These are phyloP conservation scores for Phytophthora melonis DNA, from an alignment of 352 stramenopile genomes.

Conservation along the genomic window DNA sequence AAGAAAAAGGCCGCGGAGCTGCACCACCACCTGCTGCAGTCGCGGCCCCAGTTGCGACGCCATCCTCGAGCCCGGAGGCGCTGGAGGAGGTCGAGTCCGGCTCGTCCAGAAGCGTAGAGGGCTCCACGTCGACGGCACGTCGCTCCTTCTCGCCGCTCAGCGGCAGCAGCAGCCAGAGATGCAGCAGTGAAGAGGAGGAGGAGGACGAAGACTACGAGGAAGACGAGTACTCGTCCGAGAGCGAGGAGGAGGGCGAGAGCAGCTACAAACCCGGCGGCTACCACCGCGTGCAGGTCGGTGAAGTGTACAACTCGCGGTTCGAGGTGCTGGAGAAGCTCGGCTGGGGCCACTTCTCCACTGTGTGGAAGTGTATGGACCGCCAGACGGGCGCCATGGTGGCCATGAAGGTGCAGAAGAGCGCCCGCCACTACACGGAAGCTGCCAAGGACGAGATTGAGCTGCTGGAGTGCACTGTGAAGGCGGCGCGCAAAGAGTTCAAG, in stretches of 20 bases:
- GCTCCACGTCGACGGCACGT: constrained; percentile 37
- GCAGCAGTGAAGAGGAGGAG: constrained; percentile 34
- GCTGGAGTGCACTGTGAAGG: constrained; percentile 91
- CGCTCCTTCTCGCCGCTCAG: constrained; percentile 48
- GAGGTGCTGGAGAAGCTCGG: constrained; percentile 98
- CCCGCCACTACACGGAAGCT: constrained; percentile 98
- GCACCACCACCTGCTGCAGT: constrained; percentile 14
- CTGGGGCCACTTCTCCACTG: constrained; percentile 99
- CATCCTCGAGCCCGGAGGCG: constrained; percentile 31
- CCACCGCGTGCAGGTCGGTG: constrained; percentile 94
- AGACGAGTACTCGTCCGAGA: constrained; percentile 87
- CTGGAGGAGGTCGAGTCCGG: constrained; percentile 21
- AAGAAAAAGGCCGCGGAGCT: constrained; percentile 41
- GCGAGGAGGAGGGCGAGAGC: constrained; percentile 93
- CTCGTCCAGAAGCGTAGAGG: constrained; percentile 32
- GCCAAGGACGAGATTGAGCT: constrained; percentile 99
- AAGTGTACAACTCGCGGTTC: constrained; percentile 95
- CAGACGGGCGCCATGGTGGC: constrained; percentile 90
- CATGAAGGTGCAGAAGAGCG: constrained; percentile 98
- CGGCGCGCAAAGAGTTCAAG: constrained; percentile 39
- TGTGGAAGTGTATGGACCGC: constrained; percentile 98
- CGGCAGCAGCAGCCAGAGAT: constrained; percentile 33
- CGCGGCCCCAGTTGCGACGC: constrained; percentile 11
- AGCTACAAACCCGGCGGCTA: constrained; percentile 98
- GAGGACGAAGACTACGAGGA: constrained; percentile 71